A percentile compares a stretch with the other conserved stretches of the same genome.
Evolutionary conservation across 108 stramenopile species (phyloP).

Genomic region (Nitzschia inconspicua): DNA sequence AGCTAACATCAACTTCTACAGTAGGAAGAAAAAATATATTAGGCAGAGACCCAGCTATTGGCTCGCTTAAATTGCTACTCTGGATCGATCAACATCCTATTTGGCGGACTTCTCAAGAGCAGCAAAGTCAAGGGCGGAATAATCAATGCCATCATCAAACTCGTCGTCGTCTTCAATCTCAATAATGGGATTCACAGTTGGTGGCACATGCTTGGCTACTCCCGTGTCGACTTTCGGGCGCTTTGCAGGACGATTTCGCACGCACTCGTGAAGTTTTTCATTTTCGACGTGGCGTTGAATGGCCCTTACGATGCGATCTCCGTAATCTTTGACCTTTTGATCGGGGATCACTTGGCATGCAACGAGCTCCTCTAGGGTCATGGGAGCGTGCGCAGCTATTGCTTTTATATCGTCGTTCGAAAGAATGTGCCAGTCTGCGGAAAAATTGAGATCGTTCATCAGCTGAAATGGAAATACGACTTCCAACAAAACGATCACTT

Average conservation of each 20-base stretch:
- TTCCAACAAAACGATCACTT: background rate
- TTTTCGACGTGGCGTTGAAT: constrained; percentile 62
- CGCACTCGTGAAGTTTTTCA: constrained; percentile 44
- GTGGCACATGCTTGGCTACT: background rate
- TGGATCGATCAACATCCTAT: too few relatives aligned
- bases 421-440: constrained; percentile 83
- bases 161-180: constrained; percentile 27
- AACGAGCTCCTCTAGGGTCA: constrained; percentile 64
- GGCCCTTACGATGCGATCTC: constrained; percentile 64
- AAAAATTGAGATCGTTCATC: background rate
- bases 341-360: constrained; percentile 61
- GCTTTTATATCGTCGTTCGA: constrained; percentile 49
- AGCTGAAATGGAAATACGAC: background rate
- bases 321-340: constrained; percentile 74
- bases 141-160: constrained; percentile 52
- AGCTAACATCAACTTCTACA: too few relatives aligned
- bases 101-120: too few relatives aligned
- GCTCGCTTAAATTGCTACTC: too few relatives aligned
- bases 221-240: background rate
- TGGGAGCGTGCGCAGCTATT: constrained; percentile 68
- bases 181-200: constrained; percentile 2
- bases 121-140: constrained; percentile 32
- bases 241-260: constrained; percentile 21
- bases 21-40: too few relatives aligned
- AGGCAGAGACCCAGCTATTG: too few relatives aligned